Percentiles rank a stretch among this genome's conserved stretches.
phyloP scores from a whole-genome alignment of 164 flowering plant species.

The Malania oleifera region DNA sequence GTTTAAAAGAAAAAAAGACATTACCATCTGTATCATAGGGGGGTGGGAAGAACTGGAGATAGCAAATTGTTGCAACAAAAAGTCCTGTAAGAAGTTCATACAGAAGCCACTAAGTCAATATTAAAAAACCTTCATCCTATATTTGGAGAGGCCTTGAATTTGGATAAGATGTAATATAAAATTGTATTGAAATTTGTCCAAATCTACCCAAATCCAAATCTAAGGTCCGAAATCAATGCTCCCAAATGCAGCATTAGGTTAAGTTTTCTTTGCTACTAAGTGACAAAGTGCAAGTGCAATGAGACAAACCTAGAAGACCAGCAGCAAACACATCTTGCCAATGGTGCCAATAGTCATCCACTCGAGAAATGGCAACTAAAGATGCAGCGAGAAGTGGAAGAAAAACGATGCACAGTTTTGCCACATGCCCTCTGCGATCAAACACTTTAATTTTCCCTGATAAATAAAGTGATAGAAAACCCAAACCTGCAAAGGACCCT shows the following conservation, averaged over 20 bases:
- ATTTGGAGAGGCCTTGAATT: no score
- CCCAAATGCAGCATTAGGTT: no score
- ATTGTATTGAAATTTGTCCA: no score
- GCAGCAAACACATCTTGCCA: constrained; percentile 94
- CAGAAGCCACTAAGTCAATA: not conserved
- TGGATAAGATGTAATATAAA: no score
- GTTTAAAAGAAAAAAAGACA: not conserved
- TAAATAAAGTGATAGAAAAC: constrained; percentile 70
- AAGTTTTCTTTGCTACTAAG: no score
- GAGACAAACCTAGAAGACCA: constrained; percentile 58
- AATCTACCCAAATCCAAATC: constrained; percentile 1
- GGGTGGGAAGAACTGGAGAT: constrained; percentile 79
- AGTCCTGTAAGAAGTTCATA: constrained; percentile 38
- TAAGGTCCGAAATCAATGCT: not conserved
- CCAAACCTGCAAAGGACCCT: constrained; percentile 94
- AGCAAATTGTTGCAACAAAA: constrained; percentile 61
- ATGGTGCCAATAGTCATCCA: constrained; percentile 91
- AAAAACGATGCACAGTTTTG: constrained; percentile 70
- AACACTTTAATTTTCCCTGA: constrained; percentile 72
- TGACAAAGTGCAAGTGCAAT: not conserved
- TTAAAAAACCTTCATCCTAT: no score
- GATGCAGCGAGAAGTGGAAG: constrained; percentile 68
- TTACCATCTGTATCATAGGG: constrained; percentile 69
- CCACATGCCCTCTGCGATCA: constrained; percentile 72
- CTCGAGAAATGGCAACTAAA: constrained; percentile 75